Evolutionary conservation across 176 grass and related monocot genomes (phyloP).

Genomic region (Cenchrus purpureus): DNA sequence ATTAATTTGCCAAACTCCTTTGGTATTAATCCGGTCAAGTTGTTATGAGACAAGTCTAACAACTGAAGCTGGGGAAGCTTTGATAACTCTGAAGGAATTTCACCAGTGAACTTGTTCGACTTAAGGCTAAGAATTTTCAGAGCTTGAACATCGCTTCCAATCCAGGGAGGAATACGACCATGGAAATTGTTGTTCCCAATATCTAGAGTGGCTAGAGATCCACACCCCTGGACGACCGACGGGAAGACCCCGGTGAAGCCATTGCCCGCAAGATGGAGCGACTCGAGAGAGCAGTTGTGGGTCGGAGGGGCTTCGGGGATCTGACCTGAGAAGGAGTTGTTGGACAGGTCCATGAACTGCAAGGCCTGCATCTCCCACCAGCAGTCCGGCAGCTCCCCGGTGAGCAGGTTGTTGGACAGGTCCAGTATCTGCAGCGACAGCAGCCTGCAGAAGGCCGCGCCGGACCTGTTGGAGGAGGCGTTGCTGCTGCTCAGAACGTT

Average conservation of each 20-base stretch:
- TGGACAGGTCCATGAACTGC: constrained; percentile 65
- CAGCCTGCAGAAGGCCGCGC: constrained; percentile 58
- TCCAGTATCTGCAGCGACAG: constrained; percentile 56
- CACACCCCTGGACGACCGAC: constrained; percentile 26
- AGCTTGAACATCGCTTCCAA: constrained; percentile 30
- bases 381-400: constrained; percentile 57
- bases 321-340: constrained; percentile 62
- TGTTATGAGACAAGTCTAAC: constrained; percentile 62
- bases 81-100: constrained; percentile 47
- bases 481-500: constrained; percentile 34
- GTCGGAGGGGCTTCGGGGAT: constrained; percentile 31
- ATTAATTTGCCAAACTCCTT: constrained; percentile 50
- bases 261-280: constrained; percentile 67
- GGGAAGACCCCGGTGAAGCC: constrained; percentile 53
- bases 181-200: constrained; percentile 57
- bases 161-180: constrained; percentile 65
- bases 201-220: constrained; percentile 45
- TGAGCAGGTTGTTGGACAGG: constrained; percentile 75
- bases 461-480: constrained; percentile 44
- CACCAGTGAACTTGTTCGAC: constrained; percentile 59
- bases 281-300: constrained; percentile 49
- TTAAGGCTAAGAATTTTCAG: constrained; percentile 62
- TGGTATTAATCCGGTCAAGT: constrained; percentile 59
- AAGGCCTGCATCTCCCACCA: constrained; percentile 53
- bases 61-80: constrained; percentile 57